phyloP scores from a whole-genome alignment of 345 rosid genomes.

The Eucalyptus sp. region DNA sequence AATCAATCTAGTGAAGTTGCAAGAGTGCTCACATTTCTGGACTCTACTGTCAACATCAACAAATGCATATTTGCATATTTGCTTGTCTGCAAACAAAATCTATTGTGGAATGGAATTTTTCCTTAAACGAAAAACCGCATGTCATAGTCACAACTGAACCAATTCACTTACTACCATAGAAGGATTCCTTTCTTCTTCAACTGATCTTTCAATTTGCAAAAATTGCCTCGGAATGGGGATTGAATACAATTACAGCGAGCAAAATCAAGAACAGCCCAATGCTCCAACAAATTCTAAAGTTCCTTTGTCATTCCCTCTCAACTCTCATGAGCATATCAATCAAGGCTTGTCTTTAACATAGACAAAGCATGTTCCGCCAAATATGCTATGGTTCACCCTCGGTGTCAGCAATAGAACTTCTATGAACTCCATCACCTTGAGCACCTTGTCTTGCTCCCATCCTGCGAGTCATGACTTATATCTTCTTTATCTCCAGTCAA shows the following conservation, averaged over 20 bases:
- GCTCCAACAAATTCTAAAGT: not conserved
- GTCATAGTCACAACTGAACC: constrained; percentile 70
- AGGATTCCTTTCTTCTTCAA: constrained; percentile 58
- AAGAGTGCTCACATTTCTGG: constrained; percentile 19
- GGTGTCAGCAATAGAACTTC: not conserved
- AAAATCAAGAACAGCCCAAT: not conserved
- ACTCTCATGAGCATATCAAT: not conserved
- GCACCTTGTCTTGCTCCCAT: not conserved
- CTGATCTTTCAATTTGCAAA: constrained; percentile 70
- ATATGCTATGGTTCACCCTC: not conserved
- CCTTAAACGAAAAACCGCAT: constrained; percentile 87
- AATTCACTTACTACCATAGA: constrained; percentile 72
- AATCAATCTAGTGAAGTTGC: constrained; percentile 7
- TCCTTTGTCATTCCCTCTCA: not conserved
- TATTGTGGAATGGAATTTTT: constrained; percentile 63
- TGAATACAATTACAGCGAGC: not conserved
- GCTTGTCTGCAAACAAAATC: constrained; percentile 54
- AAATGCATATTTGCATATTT: constrained; percentile 27
- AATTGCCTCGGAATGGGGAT: not conserved
- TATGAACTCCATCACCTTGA: not conserved
- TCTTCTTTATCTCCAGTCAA: not conserved
- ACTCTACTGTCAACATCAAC: constrained; percentile 18
- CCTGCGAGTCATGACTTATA: not conserved
- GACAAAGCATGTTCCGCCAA: not conserved
- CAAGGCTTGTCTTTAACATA: not conserved